Evolutionary conservation across 345 rosid species (phyloP), one percentile per base, ranked within the genome.

Genomic region (Eucalyptus sp.): DNA sequence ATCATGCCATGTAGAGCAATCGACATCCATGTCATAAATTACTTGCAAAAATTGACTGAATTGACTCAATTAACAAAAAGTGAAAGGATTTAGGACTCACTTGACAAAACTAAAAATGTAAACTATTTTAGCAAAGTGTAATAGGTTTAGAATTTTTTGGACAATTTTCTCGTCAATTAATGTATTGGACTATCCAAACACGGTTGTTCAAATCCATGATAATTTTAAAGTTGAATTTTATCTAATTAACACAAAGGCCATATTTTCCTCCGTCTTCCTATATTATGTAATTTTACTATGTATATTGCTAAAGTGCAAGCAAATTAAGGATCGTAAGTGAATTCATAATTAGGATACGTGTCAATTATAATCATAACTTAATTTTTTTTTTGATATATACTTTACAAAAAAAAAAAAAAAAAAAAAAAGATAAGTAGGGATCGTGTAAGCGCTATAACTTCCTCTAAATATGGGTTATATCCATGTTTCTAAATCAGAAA

Each of bases 1-100:
- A 2, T 22, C 12, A 16, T 56, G 12, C 5, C 27, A 22, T 56
- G 5, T 56, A 22, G 1, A 22, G 1, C 5, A 0, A 22, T 56
- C 2, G 0, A 12, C 2, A 4, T 56, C 60, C 27, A 56, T 56
- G 60, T 56, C 12, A 56, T 56, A 5, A 22, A 56, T 56, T 56
- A 2, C 60, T 56, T 20, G 27, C 12, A 20, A 56, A 56, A 56
- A 22, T 56, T 56, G 0, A 22, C 4, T 22, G 2, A 56, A 22
- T 56, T 5, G 5, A 56, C 0, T 56, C 62, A 22, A 56, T 20
- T 56, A 24, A 5, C 3, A 9, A 56, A 56, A 56, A 22, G 13
- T 56, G 29, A 56, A 56, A 56, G 25, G 4, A 5, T 56, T 56
- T 56, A 22, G 2, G 60, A 22, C 5, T 9, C 12, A 56, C 0